Base-by-base conservation (phyloP, 225 moss, liverwort and hornwort genomes). In the Antitrichia curtipendula region DNA sequence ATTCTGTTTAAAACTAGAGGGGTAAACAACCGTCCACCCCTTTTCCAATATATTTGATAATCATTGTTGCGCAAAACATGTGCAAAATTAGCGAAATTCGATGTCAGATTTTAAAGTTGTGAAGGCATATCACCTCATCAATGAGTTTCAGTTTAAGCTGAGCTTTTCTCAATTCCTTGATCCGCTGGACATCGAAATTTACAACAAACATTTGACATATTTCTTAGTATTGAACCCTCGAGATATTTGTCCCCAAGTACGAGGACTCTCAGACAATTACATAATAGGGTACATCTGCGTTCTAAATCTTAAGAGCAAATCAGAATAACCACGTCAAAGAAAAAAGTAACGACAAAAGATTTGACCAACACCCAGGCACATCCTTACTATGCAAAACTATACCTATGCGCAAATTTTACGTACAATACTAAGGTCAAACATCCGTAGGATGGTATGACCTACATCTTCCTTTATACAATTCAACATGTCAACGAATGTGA, bases 141-240 rank as follows among this genome's bases (percentile, higher is more conserved):
- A 85, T 84, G 68, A 99, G 97, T 92, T 96, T 99, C 82, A 95
- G 78, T 86, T 95, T 95, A 13, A 95, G 91, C 88, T 99, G 98
- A 52, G 86, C 86, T 84, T 89, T 94, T 90, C 97, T 93, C 87
- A 99, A 90, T 69, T 96, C 95, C 65, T 90, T 95, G 84, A 99
- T 91, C 43, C 75, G 87, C 83, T 91, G 85, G 40, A 95, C 85
- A 61, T 88, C 93, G 49, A 96, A 93, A 93, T 93, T 95, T 96
- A 88, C 54, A 88, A 65, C 54, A 66, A 10, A 79, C 23, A 62
- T 56, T 62, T 76, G 47, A 53, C 18, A 60, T 72, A 52, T 40
- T 78, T 69, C 53, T 89, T 29, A 89, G 75, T 62, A 71, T 57
- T 72, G 53, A 25, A 43, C 86, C 63, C 38, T 47, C 56, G 56